Base-by-base conservation (phyloP, 2,329 filamentous ascomycete species). In the Fusarium tupiense region DNA sequence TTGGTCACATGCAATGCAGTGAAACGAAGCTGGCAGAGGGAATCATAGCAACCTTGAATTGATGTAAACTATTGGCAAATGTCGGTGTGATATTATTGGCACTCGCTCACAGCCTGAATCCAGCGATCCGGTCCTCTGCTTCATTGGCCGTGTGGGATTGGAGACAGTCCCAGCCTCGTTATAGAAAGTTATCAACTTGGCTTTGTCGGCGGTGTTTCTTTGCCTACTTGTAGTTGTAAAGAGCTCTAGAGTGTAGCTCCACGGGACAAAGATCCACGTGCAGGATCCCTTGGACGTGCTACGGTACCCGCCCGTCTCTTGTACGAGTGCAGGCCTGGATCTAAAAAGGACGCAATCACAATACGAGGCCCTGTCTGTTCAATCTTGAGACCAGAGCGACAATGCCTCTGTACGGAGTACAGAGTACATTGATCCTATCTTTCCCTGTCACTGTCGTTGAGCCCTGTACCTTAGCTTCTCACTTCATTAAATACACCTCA, bases 51-150 rank as follows among this genome's bases (percentile, higher is more conserved):
- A 43, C 57, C 57, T 65, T 73, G 63, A 56, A 68, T 73, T 58
- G 41, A 53, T 61, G 69, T 61, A 58, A 67, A 76, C 66, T 47
- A 69, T 72, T 67, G 67, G 61, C 73, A 77, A 77, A 74, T 76
- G 76, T 77, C 76, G 76, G 76, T 78, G 76, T 75, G 73, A 58
- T 73, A 61, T 64, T 62, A 63, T 69, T 72, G 69, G 60, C 53
- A 61, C 62, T 63, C 62, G 49, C 50, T 61, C 56, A 53, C 56
- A 72, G 59, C 53, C 61, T 67, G 63, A 57, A 69, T 66, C 63
- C 73, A 64, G 61, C 64, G 67, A 69, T 72, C 64, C 64, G 67
- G 73, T 31, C 64, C 37, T 62, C 59, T 65, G 62, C 31, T 44
- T 72, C 56, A 72, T 62, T 72, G 71, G 59, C 61, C 41, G 49